Conservation (phyloP, 2,329 filamentous ascomycete genomes). For the Geosmithia morbida region DNA sequence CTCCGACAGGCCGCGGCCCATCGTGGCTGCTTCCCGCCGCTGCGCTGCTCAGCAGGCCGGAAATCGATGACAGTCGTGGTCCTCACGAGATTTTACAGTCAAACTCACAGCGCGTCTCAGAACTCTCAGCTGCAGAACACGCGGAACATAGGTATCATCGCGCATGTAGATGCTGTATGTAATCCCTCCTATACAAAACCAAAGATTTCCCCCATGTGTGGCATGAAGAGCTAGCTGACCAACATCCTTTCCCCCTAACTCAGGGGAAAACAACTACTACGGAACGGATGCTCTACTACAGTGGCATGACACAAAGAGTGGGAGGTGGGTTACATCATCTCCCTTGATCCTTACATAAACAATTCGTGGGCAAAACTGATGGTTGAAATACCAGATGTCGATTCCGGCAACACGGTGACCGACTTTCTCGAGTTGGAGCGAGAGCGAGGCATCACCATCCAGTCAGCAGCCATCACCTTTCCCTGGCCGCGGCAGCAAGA, state of each 20-base stretch:
- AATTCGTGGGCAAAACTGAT: no score
- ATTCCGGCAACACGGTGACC: constrained; percentile 91
- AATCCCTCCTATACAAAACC: background rate
- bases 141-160: constrained; percentile 95
- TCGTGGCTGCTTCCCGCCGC: constrained; percentile 3
- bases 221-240: background rate
- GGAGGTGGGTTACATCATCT: constrained; percentile 38
- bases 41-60: background rate
- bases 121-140: constrained; percentile 34
- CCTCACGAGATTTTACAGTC: constrained; percentile 5
- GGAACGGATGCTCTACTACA: constrained; percentile 97
- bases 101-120: constrained; percentile 3
- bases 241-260: background rate
- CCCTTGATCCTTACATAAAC: background rate
- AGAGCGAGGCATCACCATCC: constrained; percentile 89
- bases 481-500: constrained; percentile 60
- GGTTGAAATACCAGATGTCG: constrained; percentile 49
- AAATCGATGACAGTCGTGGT: background rate
- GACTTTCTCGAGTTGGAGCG: constrained; percentile 92
- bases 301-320: constrained; percentile 73
- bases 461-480: constrained; percentile 92
- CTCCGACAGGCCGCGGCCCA: constrained; percentile 8
- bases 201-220: background rate
- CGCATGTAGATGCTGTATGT: constrained; percentile 81
- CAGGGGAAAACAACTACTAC: constrained; percentile 94